Evolutionary conservation across 768 basidiomycete species (phyloP), one percentile per base, ranked within the genome.

Genomic region (Punctularia strigosozonata): DNA sequence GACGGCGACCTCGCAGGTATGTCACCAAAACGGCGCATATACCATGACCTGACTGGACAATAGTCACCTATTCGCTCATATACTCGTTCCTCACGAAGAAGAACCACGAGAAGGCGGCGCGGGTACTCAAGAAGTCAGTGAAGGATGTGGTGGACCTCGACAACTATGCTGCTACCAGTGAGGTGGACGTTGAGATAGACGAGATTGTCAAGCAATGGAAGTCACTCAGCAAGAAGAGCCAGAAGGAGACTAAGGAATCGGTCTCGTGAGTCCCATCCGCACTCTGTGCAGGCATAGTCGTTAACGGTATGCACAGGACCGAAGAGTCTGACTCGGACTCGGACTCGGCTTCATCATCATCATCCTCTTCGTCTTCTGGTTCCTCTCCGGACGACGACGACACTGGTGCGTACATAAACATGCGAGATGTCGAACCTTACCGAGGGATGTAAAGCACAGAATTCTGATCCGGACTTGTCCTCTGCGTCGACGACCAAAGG

Each of bases 31-130:
- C 31, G 47, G 38, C 26, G 37, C 26, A 31, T 43, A 30, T 22
- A 18, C 39, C 25, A 6, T 19, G 12, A 3, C 21, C n/a, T 1
- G n/a, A 6, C 20, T 10, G 26, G 18, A 33, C 14, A 25, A 23
- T 51, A 88, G 87, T 67, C 18, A 79, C 82, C 4, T 91, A 88
- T 64, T 69, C 74, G 47, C 60, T 87, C 36, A 76, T 91, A 42
- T 71, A 87, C 51, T 62, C 73, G 6, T 91, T 90, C 59, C 65
- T 91, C 25, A 63, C 57, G 42, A 71, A 75, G 50, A 74, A 69
- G 34, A 67, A 71, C 0, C 80, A 88, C 55, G 52, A 54, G 22
- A 85, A 85, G 49, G 81, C 75, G 6, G 87, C 87, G 6, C 63
- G 70, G 41, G 77, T 80, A 1, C 62, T 89, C 36, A 84, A 75